phyloP scores from a whole-genome alignment of 768 basidiomycete genomes.

The Multifurca ochricompacta region DNA sequence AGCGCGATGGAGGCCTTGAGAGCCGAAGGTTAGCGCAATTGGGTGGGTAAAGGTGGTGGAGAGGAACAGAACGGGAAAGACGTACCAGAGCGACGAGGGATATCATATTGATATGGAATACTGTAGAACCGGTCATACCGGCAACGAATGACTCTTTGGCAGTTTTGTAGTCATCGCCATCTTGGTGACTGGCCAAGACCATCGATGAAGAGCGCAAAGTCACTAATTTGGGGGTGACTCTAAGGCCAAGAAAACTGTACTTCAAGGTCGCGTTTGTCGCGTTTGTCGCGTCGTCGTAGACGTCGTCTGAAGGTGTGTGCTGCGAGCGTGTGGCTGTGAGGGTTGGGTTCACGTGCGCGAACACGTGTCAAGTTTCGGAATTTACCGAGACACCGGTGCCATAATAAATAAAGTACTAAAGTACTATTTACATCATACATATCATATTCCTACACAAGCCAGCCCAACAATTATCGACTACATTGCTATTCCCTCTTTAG shows the following conservation, averaged over 20 bases:
- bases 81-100: slow-evolving; percentile 59
- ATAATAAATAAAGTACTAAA: too few relatives aligned
- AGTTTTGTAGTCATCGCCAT: slow-evolving; percentile 46
- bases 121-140: slow-evolving; percentile 59
- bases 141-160: slow-evolving; percentile 82
- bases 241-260: too few relatives aligned
- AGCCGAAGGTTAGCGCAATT: background rate
- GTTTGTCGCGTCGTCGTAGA: too few relatives aligned
- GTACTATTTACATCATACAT: too few relatives aligned
- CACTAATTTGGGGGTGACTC: background rate
- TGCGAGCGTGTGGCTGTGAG: too few relatives aligned
- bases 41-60: background rate
- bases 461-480: background rate
- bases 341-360: too few relatives aligned
- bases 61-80: slow-evolving; percentile 12
- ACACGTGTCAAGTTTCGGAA: too few relatives aligned
- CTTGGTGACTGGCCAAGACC: background rate
- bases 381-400: too few relatives aligned
- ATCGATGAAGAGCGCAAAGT: background rate
- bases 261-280: too few relatives aligned
- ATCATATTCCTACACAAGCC: background rate
- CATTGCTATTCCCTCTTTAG: background rate
- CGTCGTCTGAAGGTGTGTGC: too few relatives aligned
- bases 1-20: slow-evolving; percentile 68
- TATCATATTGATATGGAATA: slow-evolving; percentile 60